These are phyloP conservation scores for Fusarium floridanum DNA, from an alignment of 2,329 filamentous ascomycete species.

Conservation along the genomic window DNA sequence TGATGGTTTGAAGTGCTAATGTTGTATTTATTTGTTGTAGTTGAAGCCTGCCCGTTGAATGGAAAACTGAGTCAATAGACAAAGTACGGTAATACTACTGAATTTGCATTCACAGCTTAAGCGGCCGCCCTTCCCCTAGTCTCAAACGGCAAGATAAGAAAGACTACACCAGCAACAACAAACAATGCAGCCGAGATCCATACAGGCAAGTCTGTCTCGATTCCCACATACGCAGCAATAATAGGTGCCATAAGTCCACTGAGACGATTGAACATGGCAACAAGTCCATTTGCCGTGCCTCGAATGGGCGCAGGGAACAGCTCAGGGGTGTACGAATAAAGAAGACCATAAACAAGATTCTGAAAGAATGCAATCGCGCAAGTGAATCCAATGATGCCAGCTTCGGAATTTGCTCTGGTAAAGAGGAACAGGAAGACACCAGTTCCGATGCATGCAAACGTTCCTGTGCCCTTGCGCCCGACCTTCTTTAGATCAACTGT, in stretches of 20 bases:
- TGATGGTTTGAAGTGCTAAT: no score
- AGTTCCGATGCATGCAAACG: slow-evolving; percentile 27
- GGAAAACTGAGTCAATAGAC: neutral
- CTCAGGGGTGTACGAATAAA: slow-evolving; percentile 27
- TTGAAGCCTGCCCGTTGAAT: neutral
- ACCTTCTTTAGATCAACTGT: slow-evolving; percentile 36
- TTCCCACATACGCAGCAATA: slow-evolving; percentile 58
- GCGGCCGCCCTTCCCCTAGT: slow-evolving; percentile 49
- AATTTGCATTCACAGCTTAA: neutral
- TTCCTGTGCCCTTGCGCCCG: slow-evolving; percentile 38
- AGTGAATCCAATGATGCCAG: slow-evolving; percentile 34
- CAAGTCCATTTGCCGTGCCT: slow-evolving; percentile 65
- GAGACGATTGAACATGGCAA: slow-evolving; percentile 53
- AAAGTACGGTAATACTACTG: neutral
- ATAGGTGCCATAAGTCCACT: slow-evolving; percentile 57
- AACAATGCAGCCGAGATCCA: slow-evolving; percentile 60
- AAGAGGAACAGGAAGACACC: neutral
- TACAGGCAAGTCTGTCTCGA: slow-evolving; percentile 56
- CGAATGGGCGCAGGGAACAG: slow-evolving; percentile 66
- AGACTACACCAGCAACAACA: slow-evolving; percentile 57
- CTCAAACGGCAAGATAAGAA: slow-evolving; percentile 58
- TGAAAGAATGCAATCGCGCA: slow-evolving; percentile 43
- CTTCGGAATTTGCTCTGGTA: slow-evolving; percentile 2
- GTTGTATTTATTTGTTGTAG: no score
- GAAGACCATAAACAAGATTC: slow-evolving; percentile 38